Conservation (phyloP, 495 filamentous ascomycete genomes). For the Penicillium cinerascens region DNA sequence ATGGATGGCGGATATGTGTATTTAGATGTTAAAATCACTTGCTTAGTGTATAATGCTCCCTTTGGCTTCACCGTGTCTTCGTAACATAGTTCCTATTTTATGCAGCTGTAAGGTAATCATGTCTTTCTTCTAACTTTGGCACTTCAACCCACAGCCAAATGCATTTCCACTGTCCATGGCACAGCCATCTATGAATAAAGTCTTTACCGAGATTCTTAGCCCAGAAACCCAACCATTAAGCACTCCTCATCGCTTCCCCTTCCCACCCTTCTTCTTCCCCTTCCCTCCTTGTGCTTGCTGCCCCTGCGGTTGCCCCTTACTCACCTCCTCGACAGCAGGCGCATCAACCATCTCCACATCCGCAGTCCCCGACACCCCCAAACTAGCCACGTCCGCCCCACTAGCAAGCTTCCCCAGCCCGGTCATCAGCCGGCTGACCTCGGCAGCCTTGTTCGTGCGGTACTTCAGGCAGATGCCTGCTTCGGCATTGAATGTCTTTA, state of each 20-base stretch:
- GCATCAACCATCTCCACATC: conserved; percentile 42
- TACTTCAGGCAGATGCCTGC: conserved; percentile 86
- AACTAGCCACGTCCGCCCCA: conserved; percentile 56
- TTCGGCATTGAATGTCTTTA: conserved; percentile 87
- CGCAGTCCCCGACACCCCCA: conserved; percentile 41
- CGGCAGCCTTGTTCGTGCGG: conserved; percentile 82
- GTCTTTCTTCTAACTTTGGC: neutral
- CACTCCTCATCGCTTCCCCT: conserved; percentile 21
- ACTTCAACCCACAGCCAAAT: neutral
- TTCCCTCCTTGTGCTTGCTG: conserved; percentile 23
- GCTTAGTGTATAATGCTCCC: conserved; percentile 3
- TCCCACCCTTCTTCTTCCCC: conserved; percentile 29
- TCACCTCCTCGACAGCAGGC: conserved; percentile 15
- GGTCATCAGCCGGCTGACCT: conserved; percentile 77
- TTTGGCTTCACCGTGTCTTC: neutral
- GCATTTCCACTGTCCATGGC: neutral
- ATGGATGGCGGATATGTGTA: conserved; percentile 30
- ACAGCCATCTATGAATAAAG: neutral
- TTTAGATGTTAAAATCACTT: conserved; percentile 25
- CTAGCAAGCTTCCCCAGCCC: conserved; percentile 65
- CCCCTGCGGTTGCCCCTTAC: conserved; percentile 5
- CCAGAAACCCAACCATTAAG: neutral
- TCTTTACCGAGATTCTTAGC: conserved; percentile 16
- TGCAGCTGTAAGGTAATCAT: neutral
- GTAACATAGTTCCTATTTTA: neutral